Evolutionary conservation across 2,329 filamentous ascomycete genomes (phyloP).

Genomic region (Pestalotiopsis sp.): DNA sequence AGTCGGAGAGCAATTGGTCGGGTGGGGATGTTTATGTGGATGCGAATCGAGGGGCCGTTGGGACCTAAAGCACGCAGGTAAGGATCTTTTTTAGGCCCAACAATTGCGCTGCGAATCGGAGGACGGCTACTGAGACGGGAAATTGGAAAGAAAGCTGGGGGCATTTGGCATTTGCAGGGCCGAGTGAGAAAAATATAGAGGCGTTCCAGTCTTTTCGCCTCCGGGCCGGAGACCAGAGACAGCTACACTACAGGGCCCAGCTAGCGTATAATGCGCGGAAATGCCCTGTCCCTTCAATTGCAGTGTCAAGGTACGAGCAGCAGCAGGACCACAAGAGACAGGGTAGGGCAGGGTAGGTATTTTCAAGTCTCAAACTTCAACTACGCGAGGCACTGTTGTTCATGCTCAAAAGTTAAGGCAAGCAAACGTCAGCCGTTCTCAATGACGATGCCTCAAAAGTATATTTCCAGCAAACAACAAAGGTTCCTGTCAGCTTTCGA

Average conservation of each 20-base stretch:
- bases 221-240: neutral
- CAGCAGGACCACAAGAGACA: too few relatives aligned
- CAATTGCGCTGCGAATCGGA: conserved; percentile 4
- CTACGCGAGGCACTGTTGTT: neutral
- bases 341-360: too few relatives aligned
- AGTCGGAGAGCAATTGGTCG: conserved; percentile 7
- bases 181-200: neutral
- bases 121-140: neutral
- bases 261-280: too few relatives aligned
- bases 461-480: neutral
- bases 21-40: conserved; percentile 1
- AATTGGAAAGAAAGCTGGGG: neutral
- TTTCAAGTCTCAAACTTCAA: too few relatives aligned
- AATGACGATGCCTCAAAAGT: neutral
- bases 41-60: neutral
- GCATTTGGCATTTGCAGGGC: neutral
- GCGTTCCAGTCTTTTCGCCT: too few relatives aligned
- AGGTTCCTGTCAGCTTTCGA: neutral
- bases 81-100: conserved; percentile 3
- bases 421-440: neutral
- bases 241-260: neutral
- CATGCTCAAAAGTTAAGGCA: neutral
- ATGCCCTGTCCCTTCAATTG: too few relatives aligned
- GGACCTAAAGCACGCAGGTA: neutral
- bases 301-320: too few relatives aligned